These are phyloP conservation scores for Chloris gayana DNA, from an alignment of 176 grass and related monocot species.

Conservation along the genomic window DNA sequence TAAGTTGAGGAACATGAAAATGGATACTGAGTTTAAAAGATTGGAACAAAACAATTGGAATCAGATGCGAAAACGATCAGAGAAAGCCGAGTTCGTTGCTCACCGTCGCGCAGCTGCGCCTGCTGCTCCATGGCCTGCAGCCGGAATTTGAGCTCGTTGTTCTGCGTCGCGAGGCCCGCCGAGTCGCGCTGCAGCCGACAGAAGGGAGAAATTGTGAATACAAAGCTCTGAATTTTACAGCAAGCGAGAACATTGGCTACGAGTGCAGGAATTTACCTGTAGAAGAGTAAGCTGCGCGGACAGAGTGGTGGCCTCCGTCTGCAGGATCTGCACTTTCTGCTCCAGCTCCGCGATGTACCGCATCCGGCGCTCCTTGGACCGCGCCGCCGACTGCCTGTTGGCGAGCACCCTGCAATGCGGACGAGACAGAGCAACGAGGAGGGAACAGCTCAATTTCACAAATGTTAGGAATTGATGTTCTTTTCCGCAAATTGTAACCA, in stretches of 20 bases:
- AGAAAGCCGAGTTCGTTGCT: conserved; percentile 15
- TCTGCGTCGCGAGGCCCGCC: conserved; percentile 62
- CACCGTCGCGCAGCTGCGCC: conserved; percentile 89
- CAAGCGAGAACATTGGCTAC: background rate
- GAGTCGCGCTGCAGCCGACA: conserved; percentile 62
- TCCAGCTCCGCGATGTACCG: conserved; percentile 91
- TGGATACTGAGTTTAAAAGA: background rate
- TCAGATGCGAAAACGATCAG: background rate
- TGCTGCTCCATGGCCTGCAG: conserved; percentile 98
- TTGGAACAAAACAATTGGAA: background rate
- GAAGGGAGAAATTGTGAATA: background rate
- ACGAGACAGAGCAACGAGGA: background rate
- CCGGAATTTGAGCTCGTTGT: conserved; percentile 92
- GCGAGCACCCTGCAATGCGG: conserved; percentile 74
- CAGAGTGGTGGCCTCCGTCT: conserved; percentile 76
- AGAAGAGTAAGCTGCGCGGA: conserved; percentile 86
- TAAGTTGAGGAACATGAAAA: background rate
- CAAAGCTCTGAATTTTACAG: background rate
- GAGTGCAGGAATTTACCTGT: conserved; percentile 51
- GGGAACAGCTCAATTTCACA: background rate
- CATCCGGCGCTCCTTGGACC: conserved; percentile 95
- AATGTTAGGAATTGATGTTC: background rate
- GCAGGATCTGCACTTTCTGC: conserved; percentile 93
- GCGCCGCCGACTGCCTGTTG: conserved; percentile 91
- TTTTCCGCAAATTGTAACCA: background rate